A percentile compares a stretch with the other conserved stretches of the same genome.
Conservation (phyloP, 768 basidiomycete genomes). For the Boletus sp. region DNA sequence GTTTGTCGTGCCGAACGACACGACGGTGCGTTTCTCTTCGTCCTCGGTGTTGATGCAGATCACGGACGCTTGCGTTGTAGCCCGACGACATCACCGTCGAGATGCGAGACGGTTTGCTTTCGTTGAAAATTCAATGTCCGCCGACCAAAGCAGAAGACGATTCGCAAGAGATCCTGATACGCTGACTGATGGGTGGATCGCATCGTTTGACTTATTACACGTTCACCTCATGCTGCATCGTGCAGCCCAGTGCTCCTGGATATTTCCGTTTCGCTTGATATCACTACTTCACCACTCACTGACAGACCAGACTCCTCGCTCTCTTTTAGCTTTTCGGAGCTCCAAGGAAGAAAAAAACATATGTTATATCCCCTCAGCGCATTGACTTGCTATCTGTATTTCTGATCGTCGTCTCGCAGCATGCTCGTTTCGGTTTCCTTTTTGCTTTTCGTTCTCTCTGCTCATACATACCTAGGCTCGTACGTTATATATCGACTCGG, state of each 20-base stretch:
- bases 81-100: slow-evolving; percentile 51
- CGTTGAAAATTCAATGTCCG: slow-evolving; percentile 53
- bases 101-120: slow-evolving; percentile 62
- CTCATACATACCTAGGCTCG: neutral
- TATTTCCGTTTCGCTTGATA: neutral
- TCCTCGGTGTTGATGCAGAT: neutral
- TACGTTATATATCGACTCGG: slow-evolving; percentile 4
- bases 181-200: slow-evolving; percentile 35
- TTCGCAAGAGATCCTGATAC: slow-evolving; percentile 48
- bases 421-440: neutral
- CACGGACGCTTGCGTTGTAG: slow-evolving; percentile 32
- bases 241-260: slow-evolving; percentile 5
- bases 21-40: slow-evolving; percentile 45
- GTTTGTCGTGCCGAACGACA: slow-evolving; percentile 54
- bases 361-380: neutral
- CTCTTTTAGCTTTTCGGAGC: slow-evolving; percentile 6
- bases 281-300: slow-evolving; percentile 5
- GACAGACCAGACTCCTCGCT: neutral
- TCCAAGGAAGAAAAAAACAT: neutral
- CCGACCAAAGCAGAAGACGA: slow-evolving; percentile 41
- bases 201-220: slow-evolving; percentile 12
- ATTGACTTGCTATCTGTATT: neutral
- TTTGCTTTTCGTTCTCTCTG: neutral
- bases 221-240: slow-evolving; percentile 4
- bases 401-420: neutral